Evolutionary conservation across 2,329 filamentous ascomycete species (phyloP).

Genomic region (Curvularia verruculosa): DNA sequence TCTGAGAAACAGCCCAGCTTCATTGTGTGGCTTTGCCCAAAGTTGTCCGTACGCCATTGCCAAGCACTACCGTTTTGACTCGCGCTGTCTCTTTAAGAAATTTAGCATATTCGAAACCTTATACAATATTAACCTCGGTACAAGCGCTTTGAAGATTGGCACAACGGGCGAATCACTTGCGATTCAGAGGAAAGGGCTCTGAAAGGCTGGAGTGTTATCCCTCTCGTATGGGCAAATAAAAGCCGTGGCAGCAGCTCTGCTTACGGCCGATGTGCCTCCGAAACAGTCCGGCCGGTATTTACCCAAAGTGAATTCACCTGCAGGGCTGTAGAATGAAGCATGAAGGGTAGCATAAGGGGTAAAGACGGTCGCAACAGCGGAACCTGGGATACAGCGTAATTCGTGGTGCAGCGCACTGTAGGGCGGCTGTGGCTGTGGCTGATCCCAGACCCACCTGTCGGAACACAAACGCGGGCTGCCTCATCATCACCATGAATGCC

Average conservation of each 20-base stretch:
- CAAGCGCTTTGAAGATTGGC: neutral
- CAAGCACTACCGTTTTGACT: neutral
- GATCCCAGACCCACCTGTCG: conserved; percentile 11
- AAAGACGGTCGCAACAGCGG: no score
- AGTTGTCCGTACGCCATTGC: no score
- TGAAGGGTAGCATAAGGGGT: neutral
- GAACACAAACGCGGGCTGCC: conserved; percentile 6
- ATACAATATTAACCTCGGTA: neutral
- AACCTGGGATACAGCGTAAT: neutral
- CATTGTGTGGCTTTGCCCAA: neutral
- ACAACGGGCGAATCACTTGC: neutral
- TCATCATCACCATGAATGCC: conserved; percentile 14
- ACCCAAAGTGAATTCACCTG: neutral
- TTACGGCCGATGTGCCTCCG: neutral
- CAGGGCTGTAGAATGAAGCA: neutral
- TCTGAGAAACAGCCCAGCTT: neutral
- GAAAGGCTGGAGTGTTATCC: no score
- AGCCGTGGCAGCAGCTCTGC: neutral
- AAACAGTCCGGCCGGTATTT: neutral
- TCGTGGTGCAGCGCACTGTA: neutral
- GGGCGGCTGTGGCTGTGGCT: conserved; percentile 6
- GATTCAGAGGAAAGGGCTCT: neutral
- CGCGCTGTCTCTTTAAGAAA: neutral
- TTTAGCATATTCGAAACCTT: neutral
- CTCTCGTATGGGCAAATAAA: no score